phyloP scores from a whole-genome alignment of 1,284 basidiomycete genomes.

The Acaromyces ingoldii region DNA sequence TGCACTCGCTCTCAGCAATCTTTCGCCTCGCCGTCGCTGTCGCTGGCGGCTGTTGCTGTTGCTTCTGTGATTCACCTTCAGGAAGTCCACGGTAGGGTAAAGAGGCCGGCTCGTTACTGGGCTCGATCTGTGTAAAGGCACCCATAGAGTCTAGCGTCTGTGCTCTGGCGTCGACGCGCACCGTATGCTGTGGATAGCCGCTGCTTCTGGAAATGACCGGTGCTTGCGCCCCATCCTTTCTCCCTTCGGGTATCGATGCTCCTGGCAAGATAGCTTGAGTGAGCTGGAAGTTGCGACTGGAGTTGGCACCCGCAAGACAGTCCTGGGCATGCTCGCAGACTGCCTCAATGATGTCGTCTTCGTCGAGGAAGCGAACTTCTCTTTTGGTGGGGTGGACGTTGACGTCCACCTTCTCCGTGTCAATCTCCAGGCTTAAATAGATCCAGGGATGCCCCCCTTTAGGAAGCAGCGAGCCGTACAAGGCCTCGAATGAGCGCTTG shows the following conservation, averaged over 20 bases:
- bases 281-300: slow-evolving; percentile 39
- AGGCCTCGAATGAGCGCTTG: slow-evolving; percentile 78
- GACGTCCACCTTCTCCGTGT: slow-evolving; percentile 84
- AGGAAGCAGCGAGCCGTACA: slow-evolving; percentile 80
- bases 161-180: slow-evolving; percentile 79
- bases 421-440: slow-evolving; percentile 80
- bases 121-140: not conserved
- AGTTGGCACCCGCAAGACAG: slow-evolving; percentile 30
- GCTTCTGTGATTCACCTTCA: not conserved
- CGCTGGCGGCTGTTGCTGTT: slow-evolving; percentile 33
- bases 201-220: not conserved
- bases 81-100: not conserved
- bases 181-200: slow-evolving; percentile 73
- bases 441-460: slow-evolving; percentile 87
- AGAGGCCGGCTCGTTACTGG: too few relatives aligned
- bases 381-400: slow-evolving; percentile 98
- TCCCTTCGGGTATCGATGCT: slow-evolving; percentile 1
- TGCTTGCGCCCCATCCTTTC: not conserved
- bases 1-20: slow-evolving; percentile 73
- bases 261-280: slow-evolving; percentile 16
- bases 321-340: slow-evolving; percentile 57
- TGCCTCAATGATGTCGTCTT: slow-evolving; percentile 77
- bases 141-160: slow-evolving; percentile 79
- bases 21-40: not conserved
- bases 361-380: slow-evolving; percentile 90